Evolutionary conservation across 2,329 filamentous ascomycete species (phyloP), one percentile per base, ranked within the genome.

Genomic region (Penicillium paneum): DNA sequence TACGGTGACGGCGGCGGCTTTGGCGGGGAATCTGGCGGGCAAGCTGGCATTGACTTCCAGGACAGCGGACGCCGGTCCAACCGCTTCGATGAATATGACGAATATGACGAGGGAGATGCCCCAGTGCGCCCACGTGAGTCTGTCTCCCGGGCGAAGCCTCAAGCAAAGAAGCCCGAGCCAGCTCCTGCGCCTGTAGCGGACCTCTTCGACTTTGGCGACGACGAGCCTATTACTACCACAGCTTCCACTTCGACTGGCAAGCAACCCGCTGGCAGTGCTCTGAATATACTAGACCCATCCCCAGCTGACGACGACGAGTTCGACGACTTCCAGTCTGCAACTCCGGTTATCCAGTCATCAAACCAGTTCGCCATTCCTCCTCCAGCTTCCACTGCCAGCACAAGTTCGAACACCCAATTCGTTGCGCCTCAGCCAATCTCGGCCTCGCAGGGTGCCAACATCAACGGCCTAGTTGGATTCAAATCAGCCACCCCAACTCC

Each of bases 31-130:
- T 54, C 61, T 19, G 31, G 39, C 15, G 55, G 56, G n/a, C 56
- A 57, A 40, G 52, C 61, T 38, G 31, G 39, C 26, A 49, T 55
- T 63, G 88, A 90, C 48, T 95, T 88, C 75, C 81, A 85, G 55
- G 86, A 90, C 63, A 75, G 80, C 21, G 77, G 83, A 32, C 71
- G 74, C 55, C 79, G 86, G 54, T 79, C 81, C 52, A 91, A 95
- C 61, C 84, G 87, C 61, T 99, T 97, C 64, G 93, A 97, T 64
- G 94, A 97, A 74, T 99, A 99, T 67, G 92, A 99, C 69, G 94
- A 99, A 74, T 93, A 88, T 67, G 93, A 97, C 52, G 94, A 96
- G 66, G 90, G 82, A 38, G 79, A 81, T 45, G 76, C 79, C 48
- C 77, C 82, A 55, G 75, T 83, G 24, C 76, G 78, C 32, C 78